These are phyloP conservation scores for Kwoniella newhampshirensis DNA, from an alignment of 768 basidiomycete species.

Conservation along the genomic window DNA sequence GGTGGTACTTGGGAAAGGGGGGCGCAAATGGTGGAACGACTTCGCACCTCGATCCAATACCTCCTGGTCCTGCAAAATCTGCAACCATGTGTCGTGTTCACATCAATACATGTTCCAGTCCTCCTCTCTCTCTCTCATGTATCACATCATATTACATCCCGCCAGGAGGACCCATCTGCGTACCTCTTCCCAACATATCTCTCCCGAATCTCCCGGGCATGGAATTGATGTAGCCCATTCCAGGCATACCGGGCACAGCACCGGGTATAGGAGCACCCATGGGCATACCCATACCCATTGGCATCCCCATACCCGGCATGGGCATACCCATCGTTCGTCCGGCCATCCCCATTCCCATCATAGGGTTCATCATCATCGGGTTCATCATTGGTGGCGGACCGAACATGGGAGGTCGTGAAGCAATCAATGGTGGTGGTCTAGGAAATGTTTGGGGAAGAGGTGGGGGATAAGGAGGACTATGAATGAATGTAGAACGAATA, in stretches of 20 bases:
- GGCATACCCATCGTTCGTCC: slow-evolving; percentile 26
- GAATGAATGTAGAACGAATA: neutral
- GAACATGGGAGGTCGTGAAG: slow-evolving; percentile 26
- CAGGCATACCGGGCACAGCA: slow-evolving; percentile 47
- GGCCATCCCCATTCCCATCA: slow-evolving; percentile 35
- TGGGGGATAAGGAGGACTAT: slow-evolving; percentile 17
- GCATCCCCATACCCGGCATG: slow-evolving; percentile 16
- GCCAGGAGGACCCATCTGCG: slow-evolving; percentile 10
- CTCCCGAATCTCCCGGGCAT: slow-evolving; percentile 47
- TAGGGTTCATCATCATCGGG: slow-evolving; percentile 8
- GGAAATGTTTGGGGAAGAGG: slow-evolving; percentile 16
- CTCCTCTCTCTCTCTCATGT: no score
- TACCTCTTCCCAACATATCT: slow-evolving; percentile 48
- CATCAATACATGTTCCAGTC: slow-evolving; percentile 19
- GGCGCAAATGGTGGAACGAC: no score
- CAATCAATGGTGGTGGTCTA: slow-evolving; percentile 21
- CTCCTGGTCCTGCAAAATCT: slow-evolving; percentile 52
- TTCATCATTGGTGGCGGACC: slow-evolving; percentile 25
- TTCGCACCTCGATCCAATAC: slow-evolving; percentile 37
- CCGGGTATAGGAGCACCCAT: slow-evolving; percentile 39
- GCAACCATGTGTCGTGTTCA: neutral
- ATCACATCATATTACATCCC: slow-evolving; percentile 11
- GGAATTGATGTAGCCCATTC: slow-evolving; percentile 39
- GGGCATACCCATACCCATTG: slow-evolving; percentile 33
- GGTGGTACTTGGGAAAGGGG: no score